phyloP scores from a whole-genome alignment of 371 early-diverging fungal species.

The Rhizomucor pusillus region DNA sequence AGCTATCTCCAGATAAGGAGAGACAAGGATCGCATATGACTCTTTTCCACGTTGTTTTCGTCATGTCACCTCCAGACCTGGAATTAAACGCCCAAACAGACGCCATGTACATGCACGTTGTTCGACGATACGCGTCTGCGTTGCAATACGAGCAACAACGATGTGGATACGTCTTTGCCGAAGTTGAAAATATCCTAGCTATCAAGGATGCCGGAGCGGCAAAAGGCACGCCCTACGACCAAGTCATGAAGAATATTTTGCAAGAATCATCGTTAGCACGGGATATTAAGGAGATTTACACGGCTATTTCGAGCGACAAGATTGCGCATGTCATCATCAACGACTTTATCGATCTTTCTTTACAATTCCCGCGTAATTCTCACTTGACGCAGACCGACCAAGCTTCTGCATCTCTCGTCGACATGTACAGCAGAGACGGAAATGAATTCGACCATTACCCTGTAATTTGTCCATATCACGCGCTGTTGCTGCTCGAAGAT shows the following conservation, averaged over 20 bases:
- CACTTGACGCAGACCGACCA: conserved; percentile 6
- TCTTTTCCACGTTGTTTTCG: conserved; percentile 84
- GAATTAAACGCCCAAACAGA: conserved; percentile 62
- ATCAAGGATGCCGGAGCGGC: conserved; percentile 58
- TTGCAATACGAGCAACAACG: conserved; percentile 81
- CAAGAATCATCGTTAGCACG: conserved; percentile 52
- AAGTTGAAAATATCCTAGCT: conserved; percentile 70
- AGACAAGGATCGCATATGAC: conserved; percentile 52
- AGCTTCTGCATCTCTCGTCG: conserved; percentile 32
- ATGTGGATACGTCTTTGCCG: conserved; percentile 75
- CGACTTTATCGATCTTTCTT: conserved; percentile 73
- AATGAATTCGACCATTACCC: conserved; percentile 71
- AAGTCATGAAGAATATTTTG: conserved; percentile 39
- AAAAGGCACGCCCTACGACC: conserved; percentile 40
- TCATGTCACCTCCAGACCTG: conserved; percentile 54
- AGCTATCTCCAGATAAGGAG: neutral
- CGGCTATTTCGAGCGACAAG: conserved; percentile 49
- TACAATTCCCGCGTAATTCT: conserved; percentile 57
- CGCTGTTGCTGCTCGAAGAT: conserved; percentile 79
- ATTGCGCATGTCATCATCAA: conserved; percentile 74
- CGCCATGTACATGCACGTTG: conserved; percentile 69
- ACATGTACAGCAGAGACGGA: conserved; percentile 49
- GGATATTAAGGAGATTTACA: conserved; percentile 60
- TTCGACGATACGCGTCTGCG: conserved; percentile 71
- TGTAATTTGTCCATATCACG: conserved; percentile 82